These are phyloP conservation scores for Rhizophagus sp. DNA, from an alignment of 192 early-diverging fungal species.

Conservation along the genomic window DNA sequence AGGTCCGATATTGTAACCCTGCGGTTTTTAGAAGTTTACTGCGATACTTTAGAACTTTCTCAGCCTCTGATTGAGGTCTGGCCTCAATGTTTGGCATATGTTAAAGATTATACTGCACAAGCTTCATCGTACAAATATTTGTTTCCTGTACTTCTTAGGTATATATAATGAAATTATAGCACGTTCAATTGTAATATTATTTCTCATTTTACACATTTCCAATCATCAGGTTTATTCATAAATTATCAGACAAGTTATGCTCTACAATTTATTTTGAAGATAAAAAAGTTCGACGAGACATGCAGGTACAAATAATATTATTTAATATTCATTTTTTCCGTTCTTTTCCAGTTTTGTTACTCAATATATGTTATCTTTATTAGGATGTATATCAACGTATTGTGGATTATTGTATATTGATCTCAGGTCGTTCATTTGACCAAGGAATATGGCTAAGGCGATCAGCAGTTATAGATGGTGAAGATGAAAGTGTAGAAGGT, in stretches of 20 bases:
- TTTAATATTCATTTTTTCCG: neutral
- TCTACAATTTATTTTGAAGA: constrained; percentile 57
- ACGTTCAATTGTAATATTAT: neutral
- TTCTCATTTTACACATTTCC: neutral
- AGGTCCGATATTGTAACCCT: constrained; percentile 68
- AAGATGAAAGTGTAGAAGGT: constrained; percentile 32
- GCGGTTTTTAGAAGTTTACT: constrained; percentile 66
- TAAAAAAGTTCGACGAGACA: constrained; percentile 60
- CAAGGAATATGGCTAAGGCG: constrained; percentile 66
- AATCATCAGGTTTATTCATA: constrained; percentile 55
- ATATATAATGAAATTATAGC: neutral
- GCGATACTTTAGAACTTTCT: constrained; percentile 39
- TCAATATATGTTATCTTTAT: neutral
- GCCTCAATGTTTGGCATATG: constrained; percentile 57
- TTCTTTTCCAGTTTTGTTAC: neutral
- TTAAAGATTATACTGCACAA: constrained; percentile 63
- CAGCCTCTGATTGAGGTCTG: constrained; percentile 60
- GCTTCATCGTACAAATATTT: constrained; percentile 59
- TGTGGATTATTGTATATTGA: constrained; percentile 74
- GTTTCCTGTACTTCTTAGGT: constrained; percentile 60
- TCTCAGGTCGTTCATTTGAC: constrained; percentile 75
- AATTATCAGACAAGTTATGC: constrained; percentile 50
- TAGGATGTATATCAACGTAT: constrained; percentile 57
- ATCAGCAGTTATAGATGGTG: constrained; percentile 44
- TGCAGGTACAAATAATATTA: constrained; percentile 36